These are phyloP conservation scores for Scutellaria baicalensis DNA, from an alignment of 257 asterid species.

Conservation along the genomic window DNA sequence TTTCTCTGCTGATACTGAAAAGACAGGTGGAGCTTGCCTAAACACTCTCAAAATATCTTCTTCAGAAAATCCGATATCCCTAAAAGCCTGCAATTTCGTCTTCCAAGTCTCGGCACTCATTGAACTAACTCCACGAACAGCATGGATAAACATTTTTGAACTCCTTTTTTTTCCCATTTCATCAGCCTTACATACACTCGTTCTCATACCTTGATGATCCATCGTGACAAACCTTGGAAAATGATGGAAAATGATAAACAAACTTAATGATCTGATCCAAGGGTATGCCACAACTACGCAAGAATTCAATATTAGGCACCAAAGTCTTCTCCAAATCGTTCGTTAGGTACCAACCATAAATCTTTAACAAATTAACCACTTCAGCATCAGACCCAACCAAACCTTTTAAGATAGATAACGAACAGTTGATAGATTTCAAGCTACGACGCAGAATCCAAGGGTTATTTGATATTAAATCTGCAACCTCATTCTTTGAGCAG, in stretches of 20 bases:
- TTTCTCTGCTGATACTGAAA: neutral
- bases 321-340: constrained; percentile 13
- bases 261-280: neutral
- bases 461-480: constrained; percentile 10
- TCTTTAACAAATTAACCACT: constrained; percentile 16
- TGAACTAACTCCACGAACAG: neutral
- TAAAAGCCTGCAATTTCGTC: neutral
- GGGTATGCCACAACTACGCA: constrained; percentile 22
- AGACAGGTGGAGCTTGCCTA: neutral
- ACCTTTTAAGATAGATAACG: constrained; percentile 9
- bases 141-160: constrained; percentile 1
- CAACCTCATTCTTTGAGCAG: neutral
- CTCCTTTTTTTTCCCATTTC: constrained; percentile 1
- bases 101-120: neutral
- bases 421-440: neutral
- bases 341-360: constrained; percentile 3
- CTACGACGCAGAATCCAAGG: constrained; percentile 18
- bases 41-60: neutral
- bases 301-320: constrained; percentile 18
- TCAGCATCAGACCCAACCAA: constrained; percentile 13
- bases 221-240: constrained; percentile 21
- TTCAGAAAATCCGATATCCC: constrained; percentile 3
- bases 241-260: constrained; percentile 5
- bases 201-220: constrained; percentile 16
- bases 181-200: constrained; percentile 10